Evolutionary conservation across 148 eudicot genomes (phyloP), one percentile per base, ranked within the genome.

Genomic region (Diospyros lotus): DNA sequence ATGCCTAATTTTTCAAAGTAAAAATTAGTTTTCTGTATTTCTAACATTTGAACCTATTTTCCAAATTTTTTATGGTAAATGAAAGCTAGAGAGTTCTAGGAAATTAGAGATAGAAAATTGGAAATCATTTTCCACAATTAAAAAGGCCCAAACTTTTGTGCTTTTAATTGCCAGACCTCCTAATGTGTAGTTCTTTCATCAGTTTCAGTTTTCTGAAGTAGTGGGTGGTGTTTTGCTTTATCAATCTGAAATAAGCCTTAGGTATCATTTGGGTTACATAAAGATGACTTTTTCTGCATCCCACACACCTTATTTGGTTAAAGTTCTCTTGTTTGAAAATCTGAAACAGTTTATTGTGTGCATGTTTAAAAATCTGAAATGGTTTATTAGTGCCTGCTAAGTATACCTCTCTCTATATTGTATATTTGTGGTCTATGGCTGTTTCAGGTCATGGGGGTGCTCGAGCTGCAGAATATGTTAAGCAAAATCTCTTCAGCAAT

Each of bases 401-500:
- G 58, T 11, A n/a, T 55, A 70, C 1, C 58, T 69, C 17, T 75
- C 64, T 3, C 13, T 44, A 59, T 40, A 39, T 4, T 63, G 54
- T 72, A 4, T 77, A 14, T 50, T 65, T 64, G 8, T 67, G 38
- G 53, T 51, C 63, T 59, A 4, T 73, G 73, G 45, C 53, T 64
- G 46, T 77, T 78, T 72, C 84, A 93, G 98, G 97, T 56, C 98
- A 94, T 78, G 98, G 98, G 7, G 98, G 98, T 78, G 98, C 97
- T 79, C 89, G 98, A 58, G 98, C 98, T 78, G 98, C 97, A 40
- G 96, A 94, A 75, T 94, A 89, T 80, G 98, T 94, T 12, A 94
- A 94, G 68, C 91, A 94, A 72, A 86, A 94, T 78, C 94, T 94
- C 53, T 94, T 94, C 80, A 92, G 91, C 78, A 90, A 92, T 82